phyloP scores from a whole-genome alignment of 2,329 filamentous ascomycete species.

The Alternaria incomplexa region DNA sequence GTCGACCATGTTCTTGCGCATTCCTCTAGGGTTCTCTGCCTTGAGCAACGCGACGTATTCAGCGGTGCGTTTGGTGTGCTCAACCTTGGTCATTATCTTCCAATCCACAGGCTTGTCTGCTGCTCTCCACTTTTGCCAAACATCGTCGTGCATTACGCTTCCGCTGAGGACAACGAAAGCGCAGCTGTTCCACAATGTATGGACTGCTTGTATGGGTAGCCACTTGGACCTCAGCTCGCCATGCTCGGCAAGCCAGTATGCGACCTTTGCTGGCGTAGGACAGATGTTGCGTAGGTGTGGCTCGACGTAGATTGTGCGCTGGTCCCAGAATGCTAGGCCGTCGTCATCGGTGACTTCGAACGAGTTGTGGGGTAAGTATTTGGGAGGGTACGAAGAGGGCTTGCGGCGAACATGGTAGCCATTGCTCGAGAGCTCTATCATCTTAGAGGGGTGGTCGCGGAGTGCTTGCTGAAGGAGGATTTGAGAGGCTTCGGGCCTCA shows the following conservation, averaged over 20 bases:
- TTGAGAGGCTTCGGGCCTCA: slow-evolving; percentile 44
- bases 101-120: slow-evolving; percentile 36
- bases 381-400: slow-evolving; percentile 37
- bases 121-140: slow-evolving; percentile 41
- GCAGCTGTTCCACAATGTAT: slow-evolving; percentile 40
- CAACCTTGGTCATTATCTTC: slow-evolving; percentile 46
- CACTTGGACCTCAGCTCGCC: slow-evolving; percentile 39
- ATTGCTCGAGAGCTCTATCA: slow-evolving; percentile 33
- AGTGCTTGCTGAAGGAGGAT: slow-evolving; percentile 36
- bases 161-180: slow-evolving; percentile 45
- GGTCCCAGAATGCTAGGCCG: slow-evolving; percentile 44
- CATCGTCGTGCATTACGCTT: slow-evolving; percentile 36
- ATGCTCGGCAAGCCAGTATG: slow-evolving; percentile 39
- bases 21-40: slow-evolving; percentile 26
- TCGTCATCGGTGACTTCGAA: slow-evolving; percentile 34
- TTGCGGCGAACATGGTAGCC: slow-evolving; percentile 39
- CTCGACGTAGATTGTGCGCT: slow-evolving; percentile 47
- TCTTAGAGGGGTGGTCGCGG: slow-evolving; percentile 19
- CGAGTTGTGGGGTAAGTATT: slow-evolving; percentile 35
- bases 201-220: slow-evolving; percentile 44
- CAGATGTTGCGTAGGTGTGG: slow-evolving; percentile 41
- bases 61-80: slow-evolving; percentile 39
- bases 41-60: slow-evolving; percentile 38
- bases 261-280: slow-evolving; percentile 38
- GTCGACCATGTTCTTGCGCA: slow-evolving; percentile 15